Evolutionary conservation across 805 yeast genomes (phyloP).

Genomic region (Wickerhamiella sorbophila): DNA sequence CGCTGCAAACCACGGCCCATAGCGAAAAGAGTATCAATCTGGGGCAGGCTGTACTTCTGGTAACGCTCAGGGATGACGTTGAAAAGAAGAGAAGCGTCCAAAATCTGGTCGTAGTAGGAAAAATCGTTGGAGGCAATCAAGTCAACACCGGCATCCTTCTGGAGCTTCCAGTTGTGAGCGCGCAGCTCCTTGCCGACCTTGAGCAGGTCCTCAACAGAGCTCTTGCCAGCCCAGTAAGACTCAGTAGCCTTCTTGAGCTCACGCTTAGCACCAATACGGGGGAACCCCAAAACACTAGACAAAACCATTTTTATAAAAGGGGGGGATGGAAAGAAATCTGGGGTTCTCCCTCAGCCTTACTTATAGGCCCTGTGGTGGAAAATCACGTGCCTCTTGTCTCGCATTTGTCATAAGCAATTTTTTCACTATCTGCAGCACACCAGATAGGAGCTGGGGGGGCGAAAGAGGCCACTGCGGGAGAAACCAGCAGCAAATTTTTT

Average conservation of each 20-base stretch:
- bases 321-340: constrained; percentile 1
- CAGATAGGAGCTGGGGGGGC: no score
- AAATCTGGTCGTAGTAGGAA: constrained; percentile 94
- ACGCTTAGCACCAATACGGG: constrained; percentile 99
- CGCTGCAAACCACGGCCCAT: constrained; percentile 99
- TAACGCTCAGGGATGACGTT: constrained; percentile 95
- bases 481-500: no score
- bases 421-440: neutral
- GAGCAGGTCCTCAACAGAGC: constrained; percentile 70
- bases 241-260: constrained; percentile 98
- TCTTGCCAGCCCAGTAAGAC: constrained; percentile 97
- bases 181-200: constrained; percentile 92
- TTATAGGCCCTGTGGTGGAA: neutral
- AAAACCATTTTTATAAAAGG: constrained; percentile 59
- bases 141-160: constrained; percentile 93
- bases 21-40: constrained; percentile 88
- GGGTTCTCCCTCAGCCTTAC: neutral
- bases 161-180: constrained; percentile 94
- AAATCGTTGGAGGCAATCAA: constrained; percentile 95
- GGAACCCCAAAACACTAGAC: constrained; percentile 97
- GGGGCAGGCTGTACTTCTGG: constrained; percentile 76
- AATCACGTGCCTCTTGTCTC: neutral
- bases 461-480: no score
- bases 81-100: constrained; percentile 83
- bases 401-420: neutral